Evolutionary conservation across 225 moss, liverwort and hornwort genomes (phyloP).

Genomic region (Ulota crispa): DNA sequence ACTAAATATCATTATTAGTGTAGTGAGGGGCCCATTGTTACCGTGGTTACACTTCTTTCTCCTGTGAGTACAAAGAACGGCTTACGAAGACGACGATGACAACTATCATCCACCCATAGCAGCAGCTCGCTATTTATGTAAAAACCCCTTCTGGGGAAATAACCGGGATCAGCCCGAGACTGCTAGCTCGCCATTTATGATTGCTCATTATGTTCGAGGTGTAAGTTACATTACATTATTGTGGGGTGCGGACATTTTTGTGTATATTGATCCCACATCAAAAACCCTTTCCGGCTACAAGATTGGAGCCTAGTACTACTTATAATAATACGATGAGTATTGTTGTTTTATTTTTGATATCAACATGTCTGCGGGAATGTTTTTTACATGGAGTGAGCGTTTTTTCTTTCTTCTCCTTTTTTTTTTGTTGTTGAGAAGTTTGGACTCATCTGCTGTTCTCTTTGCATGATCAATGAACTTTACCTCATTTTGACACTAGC

Average conservation of each 20-base stretch:
- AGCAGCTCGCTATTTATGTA: constrained; percentile 34
- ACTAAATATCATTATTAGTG: too few relatives aligned
- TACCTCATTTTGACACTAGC: too few relatives aligned
- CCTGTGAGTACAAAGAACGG: neutral
- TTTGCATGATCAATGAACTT: neutral
- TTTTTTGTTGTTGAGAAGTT: neutral
- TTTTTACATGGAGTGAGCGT: too few relatives aligned
- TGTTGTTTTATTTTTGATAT: neutral
- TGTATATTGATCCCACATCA: constrained; percentile 59
- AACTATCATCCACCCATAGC: neutral
- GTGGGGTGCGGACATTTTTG: constrained; percentile 61
- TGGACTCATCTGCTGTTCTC: neutral
- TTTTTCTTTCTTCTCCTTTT: neutral
- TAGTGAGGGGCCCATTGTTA: constrained; percentile 15
- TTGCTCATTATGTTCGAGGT: constrained; percentile 35
- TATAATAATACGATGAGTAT: neutral
- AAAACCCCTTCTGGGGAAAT: too few relatives aligned
- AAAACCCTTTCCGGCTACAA: constrained; percentile 25
- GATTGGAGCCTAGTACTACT: constrained; percentile 32
- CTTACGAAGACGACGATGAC: neutral
- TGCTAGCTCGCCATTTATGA: constrained; percentile 35
- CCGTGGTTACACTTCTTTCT: constrained; percentile 17
- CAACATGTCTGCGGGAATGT: neutral
- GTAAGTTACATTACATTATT: constrained; percentile 62
- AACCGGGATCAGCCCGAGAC: too few relatives aligned